phyloP scores from a whole-genome alignment of 23 red algal species.

The Gracilaria gracilis region DNA sequence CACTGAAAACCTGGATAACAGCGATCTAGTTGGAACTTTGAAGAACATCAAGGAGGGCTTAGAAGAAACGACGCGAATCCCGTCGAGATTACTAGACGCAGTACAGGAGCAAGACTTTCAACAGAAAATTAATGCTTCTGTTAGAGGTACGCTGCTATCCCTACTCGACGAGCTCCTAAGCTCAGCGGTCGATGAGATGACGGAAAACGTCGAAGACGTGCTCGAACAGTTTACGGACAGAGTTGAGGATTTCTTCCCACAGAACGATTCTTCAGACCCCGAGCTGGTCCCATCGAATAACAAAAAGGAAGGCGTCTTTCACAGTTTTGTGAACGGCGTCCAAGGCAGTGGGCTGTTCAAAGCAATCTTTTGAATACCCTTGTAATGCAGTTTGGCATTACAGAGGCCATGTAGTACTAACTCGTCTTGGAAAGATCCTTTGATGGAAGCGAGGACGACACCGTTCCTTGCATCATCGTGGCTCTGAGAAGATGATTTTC shows the following conservation, averaged over 20 bases:
- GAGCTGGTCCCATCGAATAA: not conserved
- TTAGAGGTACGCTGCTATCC: not conserved
- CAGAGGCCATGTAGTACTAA: too few species aligned
- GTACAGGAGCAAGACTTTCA: slow-evolving; percentile 3
- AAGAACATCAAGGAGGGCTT: slow-evolving; percentile 7
- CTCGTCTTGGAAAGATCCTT: too few species aligned
- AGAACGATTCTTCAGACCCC: not conserved
- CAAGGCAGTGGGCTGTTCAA: not conserved
- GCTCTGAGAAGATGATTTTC: too few species aligned
- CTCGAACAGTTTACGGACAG: not conserved
- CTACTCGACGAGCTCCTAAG: not conserved
- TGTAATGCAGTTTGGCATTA: too few species aligned
- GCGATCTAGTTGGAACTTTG: not conserved
- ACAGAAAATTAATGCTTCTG: not conserved
- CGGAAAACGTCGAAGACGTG: not conserved
- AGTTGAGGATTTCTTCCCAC: slow-evolving; percentile 19
- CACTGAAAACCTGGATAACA: not conserved
- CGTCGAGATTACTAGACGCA: not conserved
- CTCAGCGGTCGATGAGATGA: not conserved
- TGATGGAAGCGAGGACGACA: too few species aligned
- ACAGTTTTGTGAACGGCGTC: not conserved
- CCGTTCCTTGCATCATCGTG: too few species aligned
- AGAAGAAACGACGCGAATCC: slow-evolving; percentile 1
- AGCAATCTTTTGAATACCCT: slow-evolving; percentile 31
- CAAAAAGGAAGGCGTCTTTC: not conserved